Percentiles rank a stretch among this genome's conserved stretches.
These are phyloP conservation scores for Aspergillus piperis DNA, from an alignment of 2,329 filamentous ascomycete species.

Conservation along the genomic window DNA sequence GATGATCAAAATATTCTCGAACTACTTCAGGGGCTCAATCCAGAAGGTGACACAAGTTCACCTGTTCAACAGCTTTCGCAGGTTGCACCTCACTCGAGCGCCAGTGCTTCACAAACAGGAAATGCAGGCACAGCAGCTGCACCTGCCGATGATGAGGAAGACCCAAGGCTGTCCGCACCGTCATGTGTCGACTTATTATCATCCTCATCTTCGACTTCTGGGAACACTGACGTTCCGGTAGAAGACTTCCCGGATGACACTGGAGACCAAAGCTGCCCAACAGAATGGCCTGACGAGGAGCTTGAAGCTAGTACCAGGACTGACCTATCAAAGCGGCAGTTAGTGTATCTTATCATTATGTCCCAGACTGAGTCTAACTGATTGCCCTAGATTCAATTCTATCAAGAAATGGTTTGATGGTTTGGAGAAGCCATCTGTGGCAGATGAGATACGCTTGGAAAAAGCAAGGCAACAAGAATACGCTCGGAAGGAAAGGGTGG, in stretches of 20 bases:
- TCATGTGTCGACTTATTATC: not conserved
- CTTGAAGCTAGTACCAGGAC: not conserved
- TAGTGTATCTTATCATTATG: not conserved
- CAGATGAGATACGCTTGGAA: constrained; percentile 14
- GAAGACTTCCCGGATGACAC: not conserved
- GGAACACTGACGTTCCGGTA: not conserved
- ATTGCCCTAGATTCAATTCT: constrained; percentile 12
- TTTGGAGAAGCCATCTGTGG: constrained; percentile 11
- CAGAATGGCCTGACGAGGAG: not conserved
- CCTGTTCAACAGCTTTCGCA: too few relatives aligned
- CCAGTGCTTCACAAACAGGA: not conserved
- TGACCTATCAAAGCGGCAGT: not conserved
- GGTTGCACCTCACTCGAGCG: not conserved
- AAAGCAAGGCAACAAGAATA: constrained; percentile 11
- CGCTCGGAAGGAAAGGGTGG: constrained; percentile 8
- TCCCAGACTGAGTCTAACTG: not conserved
- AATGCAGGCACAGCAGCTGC: not conserved
- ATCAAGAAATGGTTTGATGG: constrained; percentile 10
- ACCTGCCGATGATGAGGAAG: not conserved
- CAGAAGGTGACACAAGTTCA: not conserved
- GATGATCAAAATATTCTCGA: not conserved
- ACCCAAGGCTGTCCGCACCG: too few relatives aligned
- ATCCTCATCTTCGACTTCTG: not conserved
- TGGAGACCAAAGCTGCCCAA: not conserved
- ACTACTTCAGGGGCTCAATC: not conserved